These are phyloP conservation scores for Lophiostoma macrostomum DNA, from an alignment of 495 filamentous ascomycete genomes.

Conservation along the genomic window DNA sequence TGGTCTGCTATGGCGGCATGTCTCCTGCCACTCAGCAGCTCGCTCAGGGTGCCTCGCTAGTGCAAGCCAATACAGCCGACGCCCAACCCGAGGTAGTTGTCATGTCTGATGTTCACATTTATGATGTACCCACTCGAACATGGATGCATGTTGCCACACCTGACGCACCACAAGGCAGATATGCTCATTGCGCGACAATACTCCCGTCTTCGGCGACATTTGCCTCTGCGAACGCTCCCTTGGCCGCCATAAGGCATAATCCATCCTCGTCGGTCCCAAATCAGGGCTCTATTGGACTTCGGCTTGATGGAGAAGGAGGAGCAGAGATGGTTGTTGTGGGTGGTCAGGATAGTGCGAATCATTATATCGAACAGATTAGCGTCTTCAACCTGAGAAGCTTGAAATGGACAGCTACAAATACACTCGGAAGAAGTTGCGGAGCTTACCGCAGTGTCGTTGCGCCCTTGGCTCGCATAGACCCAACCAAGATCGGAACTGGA, in stretches of 20 bases:
- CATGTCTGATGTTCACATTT: conserved; percentile 97
- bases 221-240: conserved; percentile 73
- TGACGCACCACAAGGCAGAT: conserved; percentile 87
- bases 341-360: conserved; percentile 94
- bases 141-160: conserved; percentile 81
- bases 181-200: conserved; percentile 94
- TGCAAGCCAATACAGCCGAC: conserved; percentile 51
- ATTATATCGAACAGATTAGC: conserved; percentile 97
- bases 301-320: conserved; percentile 84
- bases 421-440: conserved; percentile 84
- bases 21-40: conserved; percentile 63
- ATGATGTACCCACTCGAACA: conserved; percentile 76
- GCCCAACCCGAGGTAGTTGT: conserved; percentile 86
- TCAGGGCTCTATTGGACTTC: conserved; percentile 79
- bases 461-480: conserved; percentile 66
- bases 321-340: conserved; percentile 97
- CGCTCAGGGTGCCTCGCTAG: conserved; percentile 38
- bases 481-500: conserved; percentile 67
- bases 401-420: conserved; percentile 87
- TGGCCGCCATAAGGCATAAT: conserved; percentile 86
- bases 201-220: conserved; percentile 83
- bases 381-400: conserved; percentile 96
- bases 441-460: conserved; percentile 95
- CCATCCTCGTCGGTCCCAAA: conserved; percentile 74
- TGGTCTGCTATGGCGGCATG: conserved; percentile 98